Base-by-base conservation (phyloP, 2,329 filamentous ascomycete genomes). In the Talaromyces piceae region DNA sequence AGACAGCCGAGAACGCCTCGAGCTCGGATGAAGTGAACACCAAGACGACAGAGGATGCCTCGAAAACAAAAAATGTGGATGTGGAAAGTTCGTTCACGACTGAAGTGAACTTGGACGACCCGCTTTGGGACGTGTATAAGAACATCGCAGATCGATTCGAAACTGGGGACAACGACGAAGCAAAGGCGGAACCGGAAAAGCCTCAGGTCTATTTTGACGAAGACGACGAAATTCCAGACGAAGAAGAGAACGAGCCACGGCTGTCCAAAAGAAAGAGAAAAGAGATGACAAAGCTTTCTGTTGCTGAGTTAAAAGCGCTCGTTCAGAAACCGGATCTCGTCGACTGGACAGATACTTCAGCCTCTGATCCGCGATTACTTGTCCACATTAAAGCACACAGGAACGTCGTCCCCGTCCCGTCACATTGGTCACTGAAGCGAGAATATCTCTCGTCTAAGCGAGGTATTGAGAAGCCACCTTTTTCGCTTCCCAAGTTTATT, bases 381-480 rank as follows among this genome's bases (percentile, higher is more conserved):
- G 88, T 97, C 23, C 88, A 95, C 63, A 91, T 98, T 75, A 98
- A 97, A 70, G 86, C 88, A 3, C 88, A 94, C 66, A 84, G 91
- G 59, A 98, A 98, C 65, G 88, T 96, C 23, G 91, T 98, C 1
- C 93, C 93, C 1, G 93, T 98, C 1, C 93, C 93, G 1, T 77
- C 79, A 4, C 93, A 98, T 67, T 98, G 93, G 93, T 90, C 88
- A 0, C 75, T 98, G 51, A 98, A 98, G 75, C 83, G 93, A 58
- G 93, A 98, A 67, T 98, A 98, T 64, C 77, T 98, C 3, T 97
- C 91, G 1, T 96, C 91, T 41, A 98, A 98, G 72, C 82, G 93
- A 54, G 93, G 93, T 71, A 88, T 98, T 54, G 93, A 98, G 70
- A 98, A 98, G 72, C 81, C 91, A 0, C 84, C 91, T 0, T 98